Percentiles rank a stretch among this genome's conserved stretches.
phyloP scores from a whole-genome alignment of 495 filamentous ascomycete genomes.

The Penicillium nucicola region DNA sequence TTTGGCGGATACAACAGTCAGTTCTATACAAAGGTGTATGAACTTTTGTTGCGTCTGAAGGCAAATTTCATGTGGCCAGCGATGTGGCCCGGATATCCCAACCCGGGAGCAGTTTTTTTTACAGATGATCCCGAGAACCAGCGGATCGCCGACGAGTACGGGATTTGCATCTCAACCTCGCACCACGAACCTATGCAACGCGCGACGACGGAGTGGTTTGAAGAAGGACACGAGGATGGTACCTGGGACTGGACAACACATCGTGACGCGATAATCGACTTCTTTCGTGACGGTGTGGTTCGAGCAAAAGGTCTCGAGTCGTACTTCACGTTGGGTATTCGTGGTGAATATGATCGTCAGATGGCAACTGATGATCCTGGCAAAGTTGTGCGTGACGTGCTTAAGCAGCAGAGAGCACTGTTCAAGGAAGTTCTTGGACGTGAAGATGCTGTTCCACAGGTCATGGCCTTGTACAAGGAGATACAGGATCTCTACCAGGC shows the following conservation, averaged over 20 bases:
- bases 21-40: constrained; percentile 69
- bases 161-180: constrained; percentile 67
- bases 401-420: constrained; percentile 56
- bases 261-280: constrained; percentile 60
- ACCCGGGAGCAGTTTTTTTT: constrained; percentile 58
- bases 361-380: constrained; percentile 54
- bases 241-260: constrained; percentile 67
- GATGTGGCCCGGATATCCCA: constrained; percentile 48
- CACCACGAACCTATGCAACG: constrained; percentile 76
- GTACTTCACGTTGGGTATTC: constrained; percentile 71
- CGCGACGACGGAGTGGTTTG: constrained; percentile 61
- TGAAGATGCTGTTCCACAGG: constrained; percentile 59
- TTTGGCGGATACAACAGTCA: constrained; percentile 56
- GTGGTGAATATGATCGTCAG: constrained; percentile 64
- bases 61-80: constrained; percentile 79
- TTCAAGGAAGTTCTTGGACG: constrained; percentile 48
- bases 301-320: constrained; percentile 63
- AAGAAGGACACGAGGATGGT: constrained; percentile 54
- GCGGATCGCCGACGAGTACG: constrained; percentile 66
- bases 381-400: constrained; percentile 57
- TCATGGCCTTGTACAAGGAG: constrained; percentile 72
- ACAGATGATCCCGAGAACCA: constrained; percentile 68
- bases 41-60: constrained; percentile 64
- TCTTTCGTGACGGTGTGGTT: constrained; percentile 64
- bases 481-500: constrained; percentile 65